These are phyloP conservation scores for Tetragonia tetragonoides DNA, from an alignment of 148 eudicot genomes.

Conservation along the genomic window DNA sequence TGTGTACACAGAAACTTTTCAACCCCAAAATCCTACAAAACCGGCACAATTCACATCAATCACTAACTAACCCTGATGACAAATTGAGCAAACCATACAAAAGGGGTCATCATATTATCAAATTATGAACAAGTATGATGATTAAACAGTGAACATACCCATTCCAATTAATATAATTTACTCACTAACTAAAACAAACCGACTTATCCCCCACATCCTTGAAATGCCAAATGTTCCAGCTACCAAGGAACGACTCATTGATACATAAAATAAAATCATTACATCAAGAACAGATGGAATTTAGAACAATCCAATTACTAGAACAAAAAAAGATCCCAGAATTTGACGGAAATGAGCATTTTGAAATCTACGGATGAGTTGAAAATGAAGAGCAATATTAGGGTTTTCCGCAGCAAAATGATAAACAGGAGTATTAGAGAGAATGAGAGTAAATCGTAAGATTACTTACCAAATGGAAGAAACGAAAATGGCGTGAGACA, in stretches of 20 bases:
- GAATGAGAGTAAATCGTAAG: background rate
- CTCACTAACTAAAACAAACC: no score
- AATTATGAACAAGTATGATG: background rate
- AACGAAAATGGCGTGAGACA: background rate
- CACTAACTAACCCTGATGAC: background rate
- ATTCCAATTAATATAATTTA: background rate
- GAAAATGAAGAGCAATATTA: background rate
- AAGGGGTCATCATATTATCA: background rate
- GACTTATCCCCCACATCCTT: background rate
- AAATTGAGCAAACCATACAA: background rate
- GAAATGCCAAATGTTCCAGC: background rate
- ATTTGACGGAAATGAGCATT: background rate
- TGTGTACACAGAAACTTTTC: background rate
- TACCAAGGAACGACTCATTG: background rate
- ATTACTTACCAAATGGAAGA: slow-evolving; percentile 15
- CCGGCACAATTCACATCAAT: slow-evolving; percentile 7
- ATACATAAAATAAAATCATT: background rate
- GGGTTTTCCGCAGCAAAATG: slow-evolving; percentile 27
- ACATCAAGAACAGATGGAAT: background rate
- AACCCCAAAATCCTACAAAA: slow-evolving; percentile 15
- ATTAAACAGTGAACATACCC: background rate
- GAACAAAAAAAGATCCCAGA: background rate
- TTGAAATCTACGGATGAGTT: background rate
- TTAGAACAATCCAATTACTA: background rate
- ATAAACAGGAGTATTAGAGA: background rate